phyloP scores from a whole-genome alignment of 768 basidiomycete species.

The Mrakia gelida region DNA sequence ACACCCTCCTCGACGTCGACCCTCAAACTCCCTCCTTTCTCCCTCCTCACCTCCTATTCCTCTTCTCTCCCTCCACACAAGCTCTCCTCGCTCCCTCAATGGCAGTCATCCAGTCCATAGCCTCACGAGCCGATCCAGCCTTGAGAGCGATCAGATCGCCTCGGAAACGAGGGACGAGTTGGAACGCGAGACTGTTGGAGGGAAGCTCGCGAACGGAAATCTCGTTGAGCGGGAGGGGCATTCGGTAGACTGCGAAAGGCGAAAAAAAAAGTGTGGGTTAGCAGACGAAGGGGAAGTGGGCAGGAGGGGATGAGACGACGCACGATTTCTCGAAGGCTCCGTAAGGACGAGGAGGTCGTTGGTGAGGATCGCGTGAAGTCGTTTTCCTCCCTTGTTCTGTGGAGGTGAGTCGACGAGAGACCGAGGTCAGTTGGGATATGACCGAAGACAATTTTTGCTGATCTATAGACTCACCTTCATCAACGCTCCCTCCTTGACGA shows the following conservation, averaged over 20 bases:
- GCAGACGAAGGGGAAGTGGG: no score
- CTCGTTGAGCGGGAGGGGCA: slow-evolving; percentile 27
- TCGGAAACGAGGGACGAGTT: slow-evolving; percentile 23
- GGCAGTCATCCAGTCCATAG: slow-evolving; percentile 18
- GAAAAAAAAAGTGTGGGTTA: no score
- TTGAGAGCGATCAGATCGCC: slow-evolving; percentile 19
- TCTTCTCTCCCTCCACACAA: slow-evolving; percentile 15
- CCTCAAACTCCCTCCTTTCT: not conserved
- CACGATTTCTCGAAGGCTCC: not conserved
- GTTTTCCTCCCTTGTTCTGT: slow-evolving; percentile 19
- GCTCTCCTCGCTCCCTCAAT: slow-evolving; percentile 27
- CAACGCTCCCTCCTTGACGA: slow-evolving; percentile 73
- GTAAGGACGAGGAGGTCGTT: slow-evolving; percentile 22
- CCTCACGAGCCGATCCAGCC: not conserved
- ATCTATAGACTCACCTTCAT: slow-evolving; percentile 51
- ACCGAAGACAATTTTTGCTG: not conserved
- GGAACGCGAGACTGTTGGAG: slow-evolving; percentile 4
- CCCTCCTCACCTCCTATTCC: not conserved
- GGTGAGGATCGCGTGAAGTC: slow-evolving; percentile 21
- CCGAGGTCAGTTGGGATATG: no score
- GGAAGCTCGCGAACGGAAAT: slow-evolving; percentile 10
- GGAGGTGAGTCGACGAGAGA: not conserved
- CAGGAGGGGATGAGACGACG: not conserved
- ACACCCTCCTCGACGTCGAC: no score
- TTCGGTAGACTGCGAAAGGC: slow-evolving; percentile 11